Conservation (phyloP, 805 yeast genomes). For the Lipomyces spencermartinsiae region DNA sequence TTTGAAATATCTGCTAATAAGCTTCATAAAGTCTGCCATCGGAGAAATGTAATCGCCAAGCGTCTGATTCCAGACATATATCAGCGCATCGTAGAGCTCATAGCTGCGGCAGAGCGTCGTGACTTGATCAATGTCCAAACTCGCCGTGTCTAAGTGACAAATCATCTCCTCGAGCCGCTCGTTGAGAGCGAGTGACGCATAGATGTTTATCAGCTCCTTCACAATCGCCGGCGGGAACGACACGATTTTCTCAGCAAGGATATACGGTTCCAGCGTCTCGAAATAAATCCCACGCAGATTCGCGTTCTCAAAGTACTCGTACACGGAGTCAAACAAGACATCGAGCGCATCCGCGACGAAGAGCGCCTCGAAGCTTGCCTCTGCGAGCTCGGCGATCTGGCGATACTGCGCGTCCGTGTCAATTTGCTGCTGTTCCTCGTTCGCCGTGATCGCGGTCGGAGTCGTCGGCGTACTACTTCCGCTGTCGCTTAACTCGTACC, state of each 20-base stretch:
- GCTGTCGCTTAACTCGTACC: slow-evolving; percentile 47
- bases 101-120: slow-evolving; percentile 64
- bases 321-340: slow-evolving; percentile 53
- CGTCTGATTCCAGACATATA: slow-evolving; percentile 74
- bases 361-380: slow-evolving; percentile 52
- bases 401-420: slow-evolving; percentile 45
- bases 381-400: slow-evolving; percentile 44
- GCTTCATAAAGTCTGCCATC: slow-evolving; percentile 61
- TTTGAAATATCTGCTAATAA: slow-evolving; percentile 34
- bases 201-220: slow-evolving; percentile 63
- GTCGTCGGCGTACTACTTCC: slow-evolving; percentile 38
- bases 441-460: slow-evolving; percentile 15
- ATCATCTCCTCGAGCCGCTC: slow-evolving; percentile 68
- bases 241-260: slow-evolving; percentile 55
- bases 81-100: slow-evolving; percentile 64
- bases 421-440: slow-evolving; percentile 21
- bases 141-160: slow-evolving; percentile 68
- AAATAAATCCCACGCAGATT: slow-evolving; percentile 54
- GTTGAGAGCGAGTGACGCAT: slow-evolving; percentile 52
- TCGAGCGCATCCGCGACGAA: slow-evolving; percentile 49
- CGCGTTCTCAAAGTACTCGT: slow-evolving; percentile 52
- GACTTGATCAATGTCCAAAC: slow-evolving; percentile 80
- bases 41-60: slow-evolving; percentile 78
- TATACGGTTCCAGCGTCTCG: slow-evolving; percentile 58
- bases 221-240: slow-evolving; percentile 68